Percentiles rank a stretch among this genome's conserved stretches.
Conservation (phyloP, 306 rosid genomes). For the Lithocarpus polystachyus region DNA sequence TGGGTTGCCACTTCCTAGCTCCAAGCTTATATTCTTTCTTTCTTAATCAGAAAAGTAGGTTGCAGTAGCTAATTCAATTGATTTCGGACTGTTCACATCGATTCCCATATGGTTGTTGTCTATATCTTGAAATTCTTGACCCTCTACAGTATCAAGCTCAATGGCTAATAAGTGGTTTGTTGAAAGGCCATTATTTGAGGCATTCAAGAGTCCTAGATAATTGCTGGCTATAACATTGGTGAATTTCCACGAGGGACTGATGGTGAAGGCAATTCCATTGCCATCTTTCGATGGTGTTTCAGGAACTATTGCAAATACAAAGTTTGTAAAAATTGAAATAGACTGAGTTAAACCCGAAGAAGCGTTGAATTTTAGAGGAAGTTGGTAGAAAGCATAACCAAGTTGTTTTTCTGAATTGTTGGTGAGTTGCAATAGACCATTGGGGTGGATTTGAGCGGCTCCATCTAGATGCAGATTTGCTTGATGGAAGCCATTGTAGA, state of each 20-base stretch:
- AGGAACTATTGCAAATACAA: neutral
- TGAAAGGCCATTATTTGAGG: neutral
- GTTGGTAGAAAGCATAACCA: no score
- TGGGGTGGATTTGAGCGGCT: neutral
- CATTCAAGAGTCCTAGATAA: neutral
- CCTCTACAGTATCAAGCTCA: constrained; percentile 3
- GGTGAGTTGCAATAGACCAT: neutral
- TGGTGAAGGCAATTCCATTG: constrained; percentile 27
- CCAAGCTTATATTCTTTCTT: neutral
- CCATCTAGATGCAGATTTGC: neutral
- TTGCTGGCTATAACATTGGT: neutral
- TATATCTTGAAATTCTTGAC: neutral
- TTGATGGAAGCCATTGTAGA: neutral
- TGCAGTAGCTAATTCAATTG: neutral
- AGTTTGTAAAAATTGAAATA: neutral
- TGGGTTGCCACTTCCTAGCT: constrained; percentile 13
- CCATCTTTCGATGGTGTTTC: neutral
- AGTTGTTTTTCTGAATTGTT: fast-evolving
- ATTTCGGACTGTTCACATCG: constrained; percentile 19
- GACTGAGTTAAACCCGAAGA: no score
- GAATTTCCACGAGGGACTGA: constrained; percentile 21
- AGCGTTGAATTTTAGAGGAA: neutral
- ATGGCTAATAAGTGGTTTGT: constrained; percentile 35
- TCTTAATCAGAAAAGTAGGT: neutral
- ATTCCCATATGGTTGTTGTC: constrained; percentile 25